Base-by-base conservation (phyloP, 371 early-diverging fungal genomes). In the Apophysomyces elegans region DNA sequence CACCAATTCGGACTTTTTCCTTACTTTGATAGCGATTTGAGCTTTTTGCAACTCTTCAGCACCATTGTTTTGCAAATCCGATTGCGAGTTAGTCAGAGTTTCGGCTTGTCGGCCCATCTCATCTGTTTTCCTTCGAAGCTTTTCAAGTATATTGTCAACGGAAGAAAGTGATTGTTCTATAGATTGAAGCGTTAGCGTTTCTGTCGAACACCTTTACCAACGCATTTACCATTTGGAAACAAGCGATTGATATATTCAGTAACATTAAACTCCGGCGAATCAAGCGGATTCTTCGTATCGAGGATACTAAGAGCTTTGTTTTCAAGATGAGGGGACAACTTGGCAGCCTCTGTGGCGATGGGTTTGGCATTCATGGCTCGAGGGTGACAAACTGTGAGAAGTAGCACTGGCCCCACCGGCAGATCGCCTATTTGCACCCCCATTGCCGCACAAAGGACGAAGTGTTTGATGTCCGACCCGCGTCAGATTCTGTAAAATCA, bases 201-300 rank as follows among this genome's bases (percentile, higher is more conserved):
- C 6, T 26, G 12, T 6, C 16, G 18, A n/a, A 58, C 4, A 47
- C 37, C 35, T 58, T 16, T 35, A 38, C 32, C 12, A 26, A 14
- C 37, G 7, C 38, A 61, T 62, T 59, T 79, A 87, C 91, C 90
- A 75, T 84, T 86, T 1, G 96, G 95, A 74, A 97, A 94, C 56
- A 95, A 79, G 11, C 77, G 76, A 73, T 95, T 94, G 69, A 96
- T 83, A 74, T 90, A 92, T 47, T 86, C 85, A 6, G 86, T 83
- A 1, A 90, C 81, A 62, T 90, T 86, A 65, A 96, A 93, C 36
- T 89, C 89, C 41, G 81, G 80, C 7, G 85, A 78, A 74, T 93
- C 92, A 7, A 94, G 74, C 2, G 91, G 89, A 59, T 88, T 91
- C 63, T 80, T 78, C 39, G 73, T 82, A 21, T 80, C 77, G 1